Base-by-base conservation (phyloP, 805 yeast genomes). In the Cephaloascus fragrans region DNA sequence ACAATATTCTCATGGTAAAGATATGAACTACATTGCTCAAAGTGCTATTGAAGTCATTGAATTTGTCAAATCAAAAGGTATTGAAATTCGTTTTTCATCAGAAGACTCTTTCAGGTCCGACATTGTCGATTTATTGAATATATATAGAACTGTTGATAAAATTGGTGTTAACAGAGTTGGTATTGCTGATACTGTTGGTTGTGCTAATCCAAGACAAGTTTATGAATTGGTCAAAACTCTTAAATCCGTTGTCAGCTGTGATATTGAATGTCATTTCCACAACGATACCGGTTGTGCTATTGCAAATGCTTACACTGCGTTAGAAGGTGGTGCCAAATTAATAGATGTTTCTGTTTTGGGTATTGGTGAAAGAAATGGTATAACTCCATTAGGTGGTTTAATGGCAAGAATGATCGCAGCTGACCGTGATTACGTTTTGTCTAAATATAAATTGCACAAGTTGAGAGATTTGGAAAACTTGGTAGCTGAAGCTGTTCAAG, bases 391-490 rank as follows among this genome's bases (percentile, higher is more conserved):
- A 48, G 97, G 98, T 54, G 98, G 96, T 39, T 75, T 90, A 56
- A 90, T 90, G 97, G 97, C 97, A 35, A 80, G 98, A 67, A 90
- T 90, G 98, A 87, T 93, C 57, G 96, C 95, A 44, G 96, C 97
- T 44, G 95, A 90, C 68, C 82, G 97, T 54, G 97, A 90, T 50
- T 90, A 90, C 62, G 97, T 90, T 39, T 69, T 88, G 56, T 77
- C 89, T 63, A 90, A 90, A 69, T 90, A 90, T 71, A 93, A 93
- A 71, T 69, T 90, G 51, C 95, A 89, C 69, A 90, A 90, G 74
- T 77, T 90, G 51, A 81, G 98, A 67, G 97, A 90, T 59, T 71
- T 90, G 60, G 98, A 90, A 67, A 87, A 81, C 64, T 71, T 93
- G 59, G 97, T 90, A 49, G 97, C 97, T 33, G 96, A 90, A 50